These are phyloP conservation scores for Macrophomina pseudophaseolina DNA, from an alignment of 2,329 filamentous ascomycete genomes.

Conservation along the genomic window DNA sequence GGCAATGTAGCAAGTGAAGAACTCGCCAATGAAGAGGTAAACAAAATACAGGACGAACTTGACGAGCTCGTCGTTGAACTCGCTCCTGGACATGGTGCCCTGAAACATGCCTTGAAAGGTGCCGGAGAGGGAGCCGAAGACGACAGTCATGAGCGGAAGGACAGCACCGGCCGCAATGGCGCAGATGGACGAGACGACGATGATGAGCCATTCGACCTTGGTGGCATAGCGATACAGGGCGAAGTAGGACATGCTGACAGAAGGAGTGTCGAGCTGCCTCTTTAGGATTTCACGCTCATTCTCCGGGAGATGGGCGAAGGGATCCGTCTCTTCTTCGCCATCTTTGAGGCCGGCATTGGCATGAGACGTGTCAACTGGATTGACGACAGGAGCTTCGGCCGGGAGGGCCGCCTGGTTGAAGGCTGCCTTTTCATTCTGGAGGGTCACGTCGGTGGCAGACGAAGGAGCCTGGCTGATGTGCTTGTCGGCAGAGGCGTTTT, in stretches of 20 bases:
- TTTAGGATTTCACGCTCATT: slow-evolving; percentile 71
- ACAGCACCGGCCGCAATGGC: slow-evolving; percentile 76
- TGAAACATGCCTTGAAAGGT: slow-evolving; percentile 30
- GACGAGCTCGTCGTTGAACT: slow-evolving; percentile 28
- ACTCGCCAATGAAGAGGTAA: slow-evolving; percentile 34
- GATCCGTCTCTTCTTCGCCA: slow-evolving; percentile 53
- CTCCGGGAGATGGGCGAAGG: slow-evolving; percentile 66
- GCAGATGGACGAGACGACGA: slow-evolving; percentile 64
- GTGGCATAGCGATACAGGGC: slow-evolving; percentile 75
- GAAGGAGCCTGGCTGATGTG: slow-evolving; percentile 18
- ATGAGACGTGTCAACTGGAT: slow-evolving; percentile 12
- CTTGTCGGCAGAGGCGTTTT: slow-evolving; percentile 1
- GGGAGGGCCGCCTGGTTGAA: slow-evolving; percentile 8
- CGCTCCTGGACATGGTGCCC: slow-evolving; percentile 30
- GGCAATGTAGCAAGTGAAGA: slow-evolving; percentile 54
- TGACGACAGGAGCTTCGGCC: slow-evolving; percentile 1
- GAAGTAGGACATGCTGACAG: slow-evolving; percentile 67
- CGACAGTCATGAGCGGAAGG: slow-evolving; percentile 74
- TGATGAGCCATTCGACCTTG: slow-evolving; percentile 66
- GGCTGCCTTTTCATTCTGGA: slow-evolving; percentile 25
- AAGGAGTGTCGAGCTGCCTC: slow-evolving; percentile 69
- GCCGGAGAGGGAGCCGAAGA: slow-evolving; percentile 30
- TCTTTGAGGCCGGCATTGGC: slow-evolving; percentile 34
- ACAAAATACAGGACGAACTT: slow-evolving; percentile 34
- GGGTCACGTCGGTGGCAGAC: slow-evolving; percentile 13